These are phyloP conservation scores for Camelina laxa DNA, from an alignment of 345 rosid species.

Conservation along the genomic window DNA sequence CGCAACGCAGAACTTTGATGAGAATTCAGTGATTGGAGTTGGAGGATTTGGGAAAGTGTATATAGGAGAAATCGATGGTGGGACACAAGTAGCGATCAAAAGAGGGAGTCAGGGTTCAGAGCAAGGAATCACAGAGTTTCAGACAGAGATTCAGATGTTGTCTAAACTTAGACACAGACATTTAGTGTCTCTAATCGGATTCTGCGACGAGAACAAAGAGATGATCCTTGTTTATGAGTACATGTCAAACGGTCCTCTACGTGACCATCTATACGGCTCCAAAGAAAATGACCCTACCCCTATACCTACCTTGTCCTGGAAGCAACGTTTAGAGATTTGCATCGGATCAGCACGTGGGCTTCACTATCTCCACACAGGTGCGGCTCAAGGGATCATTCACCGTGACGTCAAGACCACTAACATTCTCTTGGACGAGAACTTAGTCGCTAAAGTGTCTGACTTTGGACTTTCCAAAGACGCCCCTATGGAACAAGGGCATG, in stretches of 20 bases:
- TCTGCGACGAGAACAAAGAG: conserved; percentile 74
- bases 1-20: conserved; percentile 74
- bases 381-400: conserved; percentile 80
- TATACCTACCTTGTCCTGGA: conserved; percentile 68
- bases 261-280: conserved; percentile 78
- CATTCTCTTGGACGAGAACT: conserved; percentile 82
- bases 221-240: conserved; percentile 92
- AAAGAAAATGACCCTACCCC: conserved; percentile 45
- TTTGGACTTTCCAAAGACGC: conserved; percentile 85
- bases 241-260: conserved; percentile 85
- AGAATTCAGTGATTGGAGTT: conserved; percentile 71
- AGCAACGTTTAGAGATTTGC: conserved; percentile 79
- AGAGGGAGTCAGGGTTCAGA: conserved; percentile 71
- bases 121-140: conserved; percentile 87
- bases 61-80: conserved; percentile 67
- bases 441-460: conserved; percentile 75
- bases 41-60: conserved; percentile 94
- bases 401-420: conserved; percentile 89
- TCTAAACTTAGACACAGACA: conserved; percentile 87
- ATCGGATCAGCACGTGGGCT: conserved; percentile 83
- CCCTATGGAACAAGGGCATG: conserved; percentile 68
- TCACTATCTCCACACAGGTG: conserved; percentile 83
- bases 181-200: conserved; percentile 77
- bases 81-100: conserved; percentile 67
- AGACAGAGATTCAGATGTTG: conserved; percentile 85